Evolutionary conservation across 768 basidiomycete genomes (phyloP).

Genomic region (Arthromyces matolae): DNA sequence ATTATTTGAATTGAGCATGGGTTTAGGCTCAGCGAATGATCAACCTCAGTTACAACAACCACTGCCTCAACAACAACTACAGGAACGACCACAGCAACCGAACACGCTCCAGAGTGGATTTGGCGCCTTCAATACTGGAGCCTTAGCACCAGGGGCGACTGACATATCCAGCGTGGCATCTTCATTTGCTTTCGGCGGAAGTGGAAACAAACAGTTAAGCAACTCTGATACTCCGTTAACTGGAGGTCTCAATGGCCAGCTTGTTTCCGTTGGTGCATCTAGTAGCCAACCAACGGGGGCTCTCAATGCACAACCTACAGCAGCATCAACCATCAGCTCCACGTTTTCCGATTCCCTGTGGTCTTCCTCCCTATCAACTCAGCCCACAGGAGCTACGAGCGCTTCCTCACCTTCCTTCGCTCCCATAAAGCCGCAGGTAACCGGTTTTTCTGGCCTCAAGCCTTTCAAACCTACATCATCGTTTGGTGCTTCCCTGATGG

Average conservation of each 20-base stretch:
- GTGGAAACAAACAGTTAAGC: constrained; percentile 17
- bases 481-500: constrained; percentile 74
- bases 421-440: constrained; percentile 41
- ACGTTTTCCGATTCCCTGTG: constrained; percentile 46
- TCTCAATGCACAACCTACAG: constrained; percentile 28
- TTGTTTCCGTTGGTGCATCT: constrained; percentile 1
- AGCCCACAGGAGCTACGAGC: constrained; percentile 44
- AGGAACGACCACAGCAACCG: constrained; percentile 19
- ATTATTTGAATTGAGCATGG: constrained; percentile 72
- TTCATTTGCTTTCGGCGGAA: constrained; percentile 53
- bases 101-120: constrained; percentile 27
- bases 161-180: constrained; percentile 71
- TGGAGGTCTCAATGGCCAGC: constrained; percentile 25
- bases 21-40: constrained; percentile 27
- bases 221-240: neutral
- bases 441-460: constrained; percentile 60
- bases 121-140: constrained; percentile 33
- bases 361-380: constrained; percentile 44
- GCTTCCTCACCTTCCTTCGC: constrained; percentile 23
- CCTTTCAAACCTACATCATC: constrained; percentile 81
- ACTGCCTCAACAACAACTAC: constrained; percentile 20
- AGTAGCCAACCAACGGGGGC: constrained; percentile 1
- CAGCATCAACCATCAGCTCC: constrained; percentile 38
- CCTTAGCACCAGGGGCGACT: constrained; percentile 43
- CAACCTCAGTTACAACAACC: constrained; percentile 21